Conservation (phyloP, 805 yeast species). For the Wickerhamiella nectarea region DNA sequence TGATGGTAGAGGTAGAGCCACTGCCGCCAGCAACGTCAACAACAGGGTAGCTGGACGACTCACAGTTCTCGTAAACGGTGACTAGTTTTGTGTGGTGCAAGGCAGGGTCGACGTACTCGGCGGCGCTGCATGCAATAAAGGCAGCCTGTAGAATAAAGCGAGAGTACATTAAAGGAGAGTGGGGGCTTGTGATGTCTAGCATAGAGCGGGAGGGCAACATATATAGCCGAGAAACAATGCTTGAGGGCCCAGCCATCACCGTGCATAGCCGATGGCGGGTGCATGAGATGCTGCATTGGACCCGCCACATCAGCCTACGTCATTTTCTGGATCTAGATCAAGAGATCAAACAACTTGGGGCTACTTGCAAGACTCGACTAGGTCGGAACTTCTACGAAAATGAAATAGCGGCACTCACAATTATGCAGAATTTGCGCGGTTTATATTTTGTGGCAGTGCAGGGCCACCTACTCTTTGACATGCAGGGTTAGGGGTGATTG, state of each 20-base stretch:
- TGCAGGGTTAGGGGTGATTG: not conserved
- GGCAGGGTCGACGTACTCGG: conserved; percentile 19
- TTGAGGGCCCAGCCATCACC: not conserved
- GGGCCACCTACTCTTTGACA: not conserved
- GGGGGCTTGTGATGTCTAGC: not conserved
- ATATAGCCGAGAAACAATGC: not conserved
- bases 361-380: no score
- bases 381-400: no score
- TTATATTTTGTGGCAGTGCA: no score
- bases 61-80: conserved; percentile 17
- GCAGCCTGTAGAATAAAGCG: conserved; percentile 2
- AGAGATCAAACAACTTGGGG: no score
- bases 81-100: conserved; percentile 19
- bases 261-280: not conserved
- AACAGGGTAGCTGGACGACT: conserved; percentile 17
- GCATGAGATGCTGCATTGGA: not conserved
- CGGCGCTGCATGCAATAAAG: conserved; percentile 7
- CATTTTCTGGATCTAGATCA: no score
- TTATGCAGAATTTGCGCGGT: no score
- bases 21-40: conserved; percentile 20
- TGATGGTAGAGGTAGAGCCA: not conserved
- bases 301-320: not conserved
- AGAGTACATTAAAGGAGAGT: not conserved
- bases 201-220: not conserved
- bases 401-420: no score